Conservation (phyloP, 148 eudicot species). For the Vaccinium myrtillus region DNA sequence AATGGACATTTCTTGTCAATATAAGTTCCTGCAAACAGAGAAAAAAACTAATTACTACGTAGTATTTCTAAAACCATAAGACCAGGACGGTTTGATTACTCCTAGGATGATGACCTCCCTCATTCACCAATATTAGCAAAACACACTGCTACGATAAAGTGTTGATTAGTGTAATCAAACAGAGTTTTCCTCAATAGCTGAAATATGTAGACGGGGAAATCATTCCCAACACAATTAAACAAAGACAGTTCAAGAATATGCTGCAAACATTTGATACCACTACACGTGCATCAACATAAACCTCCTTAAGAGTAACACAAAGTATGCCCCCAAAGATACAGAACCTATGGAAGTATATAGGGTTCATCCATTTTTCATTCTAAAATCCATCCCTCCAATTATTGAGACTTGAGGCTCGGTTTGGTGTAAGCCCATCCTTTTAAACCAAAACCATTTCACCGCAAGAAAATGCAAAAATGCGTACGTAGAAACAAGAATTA, state of each 20-base stretch:
- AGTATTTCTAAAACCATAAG: not conserved
- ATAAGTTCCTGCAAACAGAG: slow-evolving; percentile 45
- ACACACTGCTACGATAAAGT: not conserved
- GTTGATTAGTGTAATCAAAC: not conserved
- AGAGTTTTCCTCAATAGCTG: not conserved
- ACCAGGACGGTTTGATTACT: not conserved
- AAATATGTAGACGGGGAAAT: not conserved
- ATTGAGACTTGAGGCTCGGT: no score
- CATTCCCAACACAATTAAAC: not conserved
- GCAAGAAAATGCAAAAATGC: no score
- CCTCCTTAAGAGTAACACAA: not conserved
- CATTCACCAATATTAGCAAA: not conserved
- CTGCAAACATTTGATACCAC: not conserved
- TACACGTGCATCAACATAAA: not conserved
- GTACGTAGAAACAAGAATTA: not conserved
- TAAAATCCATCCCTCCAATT: no score
- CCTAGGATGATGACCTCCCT: not conserved
- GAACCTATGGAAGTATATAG: not conserved
- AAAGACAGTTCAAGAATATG: not conserved
- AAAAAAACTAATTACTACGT: not conserved
- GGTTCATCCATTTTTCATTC: not conserved
- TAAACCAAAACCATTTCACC: no score
- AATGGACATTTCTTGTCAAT: slow-evolving; percentile 90
- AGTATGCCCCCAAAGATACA: not conserved
- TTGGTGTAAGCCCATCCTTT: no score